Evolutionary conservation across 164 flowering plant genomes (phyloP).

Genomic region (Aristolochia contorta): DNA sequence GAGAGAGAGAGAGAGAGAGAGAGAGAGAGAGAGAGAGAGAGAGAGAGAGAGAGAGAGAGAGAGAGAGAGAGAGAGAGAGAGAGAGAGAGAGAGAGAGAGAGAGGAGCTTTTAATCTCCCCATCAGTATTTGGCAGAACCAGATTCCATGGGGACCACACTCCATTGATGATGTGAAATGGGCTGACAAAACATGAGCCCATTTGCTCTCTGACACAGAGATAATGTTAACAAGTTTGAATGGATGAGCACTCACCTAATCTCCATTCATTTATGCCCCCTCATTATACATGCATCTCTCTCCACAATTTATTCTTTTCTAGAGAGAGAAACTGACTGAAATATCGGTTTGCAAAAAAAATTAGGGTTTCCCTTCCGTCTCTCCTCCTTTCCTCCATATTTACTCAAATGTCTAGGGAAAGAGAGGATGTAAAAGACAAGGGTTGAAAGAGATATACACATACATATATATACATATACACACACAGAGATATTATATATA

Average conservation of each 20-base stretch:
- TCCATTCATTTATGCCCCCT: conserved; percentile 8
- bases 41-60: background rate
- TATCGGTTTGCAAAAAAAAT: background rate
- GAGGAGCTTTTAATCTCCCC: conserved; percentile 3
- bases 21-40: background rate
- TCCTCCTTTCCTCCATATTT: background rate
- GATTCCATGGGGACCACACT: conserved; percentile 14
- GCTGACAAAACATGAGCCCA: background rate
- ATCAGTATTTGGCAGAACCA: conserved; percentile 6
- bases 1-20: background rate
- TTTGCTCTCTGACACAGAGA: conserved; percentile 7
- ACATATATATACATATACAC: too few species aligned
- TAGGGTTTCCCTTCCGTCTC: background rate
- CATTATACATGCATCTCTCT: too few species aligned
- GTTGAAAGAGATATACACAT: too few species aligned
- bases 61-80: background rate
- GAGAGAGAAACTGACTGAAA: too few species aligned
- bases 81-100: background rate
- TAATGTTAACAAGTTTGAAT: conserved; percentile 9
- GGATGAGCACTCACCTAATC: conserved; percentile 10
- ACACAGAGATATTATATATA: too few species aligned
- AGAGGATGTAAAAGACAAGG: background rate
- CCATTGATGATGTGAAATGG: conserved; percentile 3
- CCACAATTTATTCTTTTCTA: too few species aligned
- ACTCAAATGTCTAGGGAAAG: too few species aligned